phyloP scores from a whole-genome alignment of 345 rosid species.

The Eucalyptus sp. region DNA sequence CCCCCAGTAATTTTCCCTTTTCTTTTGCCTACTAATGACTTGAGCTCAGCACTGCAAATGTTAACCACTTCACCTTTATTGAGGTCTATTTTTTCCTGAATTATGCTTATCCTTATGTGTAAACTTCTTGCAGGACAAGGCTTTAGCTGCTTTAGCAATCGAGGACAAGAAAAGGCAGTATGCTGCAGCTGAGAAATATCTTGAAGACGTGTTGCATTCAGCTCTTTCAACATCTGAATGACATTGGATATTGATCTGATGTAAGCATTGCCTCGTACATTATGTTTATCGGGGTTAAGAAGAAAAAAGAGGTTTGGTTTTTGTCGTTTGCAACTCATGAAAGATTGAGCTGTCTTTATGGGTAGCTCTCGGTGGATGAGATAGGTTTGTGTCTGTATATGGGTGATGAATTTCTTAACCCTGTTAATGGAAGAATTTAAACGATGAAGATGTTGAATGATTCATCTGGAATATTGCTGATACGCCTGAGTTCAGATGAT shows the following conservation, averaged over 20 bases:
- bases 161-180: conserved; percentile 92
- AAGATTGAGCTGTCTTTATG: background rate
- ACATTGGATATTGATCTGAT: background rate
- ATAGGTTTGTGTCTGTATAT: background rate
- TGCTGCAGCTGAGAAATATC: conserved; percentile 83
- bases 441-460: background rate
- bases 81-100: background rate
- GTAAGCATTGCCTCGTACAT: background rate
- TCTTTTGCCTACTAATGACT: background rate
- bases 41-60: background rate
- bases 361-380: background rate
- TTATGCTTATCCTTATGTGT: background rate
- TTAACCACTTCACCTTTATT: background rate
- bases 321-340: background rate
- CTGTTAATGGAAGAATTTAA: background rate
- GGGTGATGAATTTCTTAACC: background rate
- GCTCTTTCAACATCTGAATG: conserved; percentile 50
- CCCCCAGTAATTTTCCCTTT: conserved; percentile 52
- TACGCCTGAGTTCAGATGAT: background rate
- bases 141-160: conserved; percentile 84
- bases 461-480: background rate
- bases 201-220: conserved; percentile 80
- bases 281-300: background rate
- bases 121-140: conserved; percentile 54
- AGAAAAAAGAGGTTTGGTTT: background rate